These are phyloP conservation scores for Periconia sp. DNA, from an alignment of 2,329 filamentous ascomycete genomes.

Conservation along the genomic window DNA sequence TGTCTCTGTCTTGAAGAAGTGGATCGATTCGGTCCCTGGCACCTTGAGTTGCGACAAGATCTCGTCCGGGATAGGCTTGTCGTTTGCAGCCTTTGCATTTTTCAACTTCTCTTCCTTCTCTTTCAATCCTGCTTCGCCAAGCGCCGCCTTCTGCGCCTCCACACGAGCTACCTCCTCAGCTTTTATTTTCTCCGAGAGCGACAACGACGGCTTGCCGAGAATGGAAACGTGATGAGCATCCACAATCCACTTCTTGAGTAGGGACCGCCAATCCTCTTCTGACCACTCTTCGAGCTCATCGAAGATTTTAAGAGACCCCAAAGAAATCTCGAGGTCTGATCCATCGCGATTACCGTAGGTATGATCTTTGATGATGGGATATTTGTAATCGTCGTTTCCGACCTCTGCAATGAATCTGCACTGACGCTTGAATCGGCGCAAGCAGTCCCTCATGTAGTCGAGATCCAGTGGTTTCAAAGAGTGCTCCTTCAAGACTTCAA, in stretches of 20 bases:
- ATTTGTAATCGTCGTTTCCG: conserved; percentile 77
- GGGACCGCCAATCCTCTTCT: conserved; percentile 80
- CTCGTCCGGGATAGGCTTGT: conserved; percentile 78
- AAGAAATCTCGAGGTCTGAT: conserved; percentile 43
- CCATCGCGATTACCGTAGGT: conserved; percentile 87
- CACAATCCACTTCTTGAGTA: conserved; percentile 79
- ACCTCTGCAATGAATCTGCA: conserved; percentile 82
- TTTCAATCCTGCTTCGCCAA: conserved; percentile 81
- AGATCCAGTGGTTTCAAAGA: conserved; percentile 82
- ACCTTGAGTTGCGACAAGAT: conserved; percentile 82
- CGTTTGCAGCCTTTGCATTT: conserved; percentile 83
- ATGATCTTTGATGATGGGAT: conserved; percentile 87
- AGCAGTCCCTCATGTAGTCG: conserved; percentile 85
- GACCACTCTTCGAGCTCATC: conserved; percentile 77
- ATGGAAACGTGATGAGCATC: conserved; percentile 87
- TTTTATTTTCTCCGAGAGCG: conserved; percentile 79
- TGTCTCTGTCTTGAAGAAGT: conserved; percentile 87
- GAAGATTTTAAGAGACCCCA: conserved; percentile 52
- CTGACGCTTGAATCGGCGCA: conserved; percentile 77
- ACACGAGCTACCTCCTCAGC: conserved; percentile 77
- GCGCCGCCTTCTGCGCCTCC: conserved; percentile 72
- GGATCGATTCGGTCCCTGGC: conserved; percentile 84
- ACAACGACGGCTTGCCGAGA: conserved; percentile 80
- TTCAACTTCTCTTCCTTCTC: conserved; percentile 75
- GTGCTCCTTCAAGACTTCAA: conserved; percentile 80